Evolutionary conservation across 1,139 yeast species (phyloP).

Genomic region (Hansenula anomala): DNA sequence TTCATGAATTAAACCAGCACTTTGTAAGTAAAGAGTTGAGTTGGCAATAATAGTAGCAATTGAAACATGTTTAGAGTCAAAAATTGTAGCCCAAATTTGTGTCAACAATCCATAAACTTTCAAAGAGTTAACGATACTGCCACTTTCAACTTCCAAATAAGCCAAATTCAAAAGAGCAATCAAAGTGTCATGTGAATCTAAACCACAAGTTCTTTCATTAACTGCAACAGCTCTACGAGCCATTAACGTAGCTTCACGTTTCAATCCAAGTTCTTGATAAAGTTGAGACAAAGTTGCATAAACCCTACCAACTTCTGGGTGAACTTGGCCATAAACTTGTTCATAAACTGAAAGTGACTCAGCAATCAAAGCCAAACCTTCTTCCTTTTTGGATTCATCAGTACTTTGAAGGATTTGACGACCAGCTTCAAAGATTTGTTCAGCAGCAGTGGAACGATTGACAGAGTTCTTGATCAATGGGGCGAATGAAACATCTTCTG

Average conservation of each 20-base stretch:
- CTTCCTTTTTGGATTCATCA: slow-evolving; percentile 36
- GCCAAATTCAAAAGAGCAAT: slow-evolving; percentile 75
- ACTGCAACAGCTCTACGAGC: slow-evolving; percentile 70
- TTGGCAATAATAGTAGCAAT: slow-evolving; percentile 61
- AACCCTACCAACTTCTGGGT: slow-evolving; percentile 72
- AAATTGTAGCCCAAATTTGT: slow-evolving; percentile 48
- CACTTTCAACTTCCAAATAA: slow-evolving; percentile 58
- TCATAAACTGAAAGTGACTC: slow-evolving; percentile 75
- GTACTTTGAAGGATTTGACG: slow-evolving; percentile 38
- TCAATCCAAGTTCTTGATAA: slow-evolving; percentile 57
- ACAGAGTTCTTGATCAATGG: slow-evolving; percentile 74
- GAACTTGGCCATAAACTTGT: slow-evolving; percentile 79
- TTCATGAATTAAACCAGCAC: slow-evolving; percentile 41
- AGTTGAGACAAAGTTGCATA: slow-evolving; percentile 62
- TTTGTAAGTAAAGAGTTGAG: slow-evolving; percentile 57
- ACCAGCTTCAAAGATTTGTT: slow-evolving; percentile 75
- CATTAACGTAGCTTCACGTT: slow-evolving; percentile 57
- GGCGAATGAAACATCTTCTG: slow-evolving; percentile 64
- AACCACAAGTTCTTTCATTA: slow-evolving; percentile 75
- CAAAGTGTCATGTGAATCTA: slow-evolving; percentile 74
- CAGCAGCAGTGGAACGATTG: slow-evolving; percentile 63
- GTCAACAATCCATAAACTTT: slow-evolving; percentile 59
- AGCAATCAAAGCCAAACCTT: slow-evolving; percentile 52
- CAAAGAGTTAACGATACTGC: slow-evolving; percentile 57
- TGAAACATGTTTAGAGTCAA: slow-evolving; percentile 65